These are phyloP conservation scores for Camellia japonica DNA, from an alignment of 148 eudicot species.

Conservation along the genomic window DNA sequence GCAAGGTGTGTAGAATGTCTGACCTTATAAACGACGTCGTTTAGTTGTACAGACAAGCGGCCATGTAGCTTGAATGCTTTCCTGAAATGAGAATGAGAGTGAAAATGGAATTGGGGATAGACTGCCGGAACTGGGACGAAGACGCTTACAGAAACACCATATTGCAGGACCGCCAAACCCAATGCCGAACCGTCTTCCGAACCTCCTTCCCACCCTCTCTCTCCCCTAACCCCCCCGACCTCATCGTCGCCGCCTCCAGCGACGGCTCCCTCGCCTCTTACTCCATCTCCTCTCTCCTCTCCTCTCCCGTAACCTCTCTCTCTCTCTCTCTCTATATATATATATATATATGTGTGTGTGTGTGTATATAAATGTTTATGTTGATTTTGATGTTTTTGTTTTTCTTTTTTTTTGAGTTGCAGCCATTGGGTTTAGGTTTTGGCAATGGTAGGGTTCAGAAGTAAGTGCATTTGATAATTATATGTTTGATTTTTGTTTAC, in stretches of 20 bases:
- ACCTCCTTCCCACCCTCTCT: slow-evolving; percentile 62
- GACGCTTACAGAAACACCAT: slow-evolving; percentile 59
- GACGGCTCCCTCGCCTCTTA: slow-evolving; percentile 79
- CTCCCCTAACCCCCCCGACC: slow-evolving; percentile 55
- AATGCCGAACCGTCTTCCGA: slow-evolving; percentile 68
- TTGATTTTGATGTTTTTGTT: not conserved
- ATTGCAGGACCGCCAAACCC: slow-evolving; percentile 55
- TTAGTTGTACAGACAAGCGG: too few relatives aligned
- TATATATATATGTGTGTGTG: not conserved
- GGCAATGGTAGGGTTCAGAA: slow-evolving; percentile 36
- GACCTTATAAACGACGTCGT: too few relatives aligned
- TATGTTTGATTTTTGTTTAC: not conserved
- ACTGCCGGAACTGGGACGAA: slow-evolving; percentile 80
- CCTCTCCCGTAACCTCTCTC: slow-evolving; percentile 33
- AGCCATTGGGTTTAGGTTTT: slow-evolving; percentile 39
- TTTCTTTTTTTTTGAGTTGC: slow-evolving; percentile 12
- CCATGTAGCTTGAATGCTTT: too few relatives aligned
- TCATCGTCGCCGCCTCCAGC: slow-evolving; percentile 78
- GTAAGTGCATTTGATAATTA: slow-evolving; percentile 30
- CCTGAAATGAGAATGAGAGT: too few relatives aligned
- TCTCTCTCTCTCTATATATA: not conserved
- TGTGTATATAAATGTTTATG: not conserved
- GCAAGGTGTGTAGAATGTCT: too few relatives aligned
- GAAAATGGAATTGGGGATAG: slow-evolving; percentile 41
- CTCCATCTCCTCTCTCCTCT: slow-evolving; percentile 66